These are phyloP conservation scores for Gaeumannomyces sp. DNA, from an alignment of 2,329 filamentous ascomycete genomes.

Conservation along the genomic window DNA sequence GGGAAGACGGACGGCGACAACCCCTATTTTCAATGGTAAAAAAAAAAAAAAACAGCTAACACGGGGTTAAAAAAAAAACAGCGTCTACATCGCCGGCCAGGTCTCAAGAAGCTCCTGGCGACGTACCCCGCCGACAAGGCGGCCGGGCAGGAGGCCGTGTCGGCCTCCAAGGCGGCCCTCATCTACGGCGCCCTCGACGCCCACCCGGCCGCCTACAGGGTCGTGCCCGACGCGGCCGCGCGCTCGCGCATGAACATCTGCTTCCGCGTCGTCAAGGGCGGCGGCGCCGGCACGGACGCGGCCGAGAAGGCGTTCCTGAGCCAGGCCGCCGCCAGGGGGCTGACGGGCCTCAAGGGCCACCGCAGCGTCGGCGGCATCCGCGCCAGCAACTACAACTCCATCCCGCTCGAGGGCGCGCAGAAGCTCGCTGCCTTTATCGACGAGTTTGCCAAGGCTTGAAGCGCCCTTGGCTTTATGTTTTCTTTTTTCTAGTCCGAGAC, in stretches of 20 bases:
- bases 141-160: slow-evolving; percentile 66
- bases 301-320: slow-evolving; percentile 77
- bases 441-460: slow-evolving; percentile 37
- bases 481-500: background rate
- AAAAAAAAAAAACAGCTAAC: too few species aligned
- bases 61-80: slow-evolving; percentile 19
- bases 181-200: slow-evolving; percentile 76
- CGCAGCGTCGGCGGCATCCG: slow-evolving; percentile 81
- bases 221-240: slow-evolving; percentile 69
- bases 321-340: slow-evolving; percentile 58
- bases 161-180: slow-evolving; percentile 66
- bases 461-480: background rate
- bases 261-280: slow-evolving; percentile 63
- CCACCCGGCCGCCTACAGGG: slow-evolving; percentile 62
- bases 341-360: slow-evolving; percentile 84
- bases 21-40: too few species aligned
- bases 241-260: slow-evolving; percentile 94
- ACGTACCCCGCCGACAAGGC: slow-evolving; percentile 61
- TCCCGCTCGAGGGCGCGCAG: slow-evolving; percentile 60
- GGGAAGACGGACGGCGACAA: too few species aligned
- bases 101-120: slow-evolving; percentile 72
- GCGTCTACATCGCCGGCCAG: slow-evolving; percentile 84
- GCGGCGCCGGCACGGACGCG: slow-evolving; percentile 53
- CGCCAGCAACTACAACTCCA: slow-evolving; percentile 83
- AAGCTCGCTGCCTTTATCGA: slow-evolving; percentile 60